phyloP scores from a whole-genome alignment of 2,329 filamentous ascomycete genomes.

The Diplodia seriata region DNA sequence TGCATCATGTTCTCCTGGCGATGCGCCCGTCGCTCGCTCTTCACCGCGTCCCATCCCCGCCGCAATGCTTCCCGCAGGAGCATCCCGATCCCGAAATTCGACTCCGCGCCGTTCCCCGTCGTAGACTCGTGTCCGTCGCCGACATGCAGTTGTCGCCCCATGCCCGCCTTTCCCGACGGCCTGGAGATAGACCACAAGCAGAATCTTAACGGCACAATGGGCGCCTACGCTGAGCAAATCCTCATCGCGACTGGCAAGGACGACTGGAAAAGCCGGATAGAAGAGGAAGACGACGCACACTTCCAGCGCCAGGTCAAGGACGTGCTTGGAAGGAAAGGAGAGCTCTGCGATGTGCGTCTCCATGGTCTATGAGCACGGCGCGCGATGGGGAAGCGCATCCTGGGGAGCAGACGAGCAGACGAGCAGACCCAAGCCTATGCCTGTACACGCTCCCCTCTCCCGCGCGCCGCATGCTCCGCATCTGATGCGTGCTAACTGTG shows the following conservation, averaged over 20 bases:
- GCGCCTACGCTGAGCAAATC: constrained; percentile 80
- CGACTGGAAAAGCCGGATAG: constrained; percentile 84
- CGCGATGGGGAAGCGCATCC: not conserved
- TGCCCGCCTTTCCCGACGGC: constrained; percentile 56
- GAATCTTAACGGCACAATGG: constrained; percentile 76
- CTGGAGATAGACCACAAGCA: constrained; percentile 77
- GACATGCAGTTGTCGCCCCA: constrained; percentile 76
- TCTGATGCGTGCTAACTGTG: not conserved
- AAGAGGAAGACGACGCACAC: constrained; percentile 65
- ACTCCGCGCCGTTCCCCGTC: constrained; percentile 50
- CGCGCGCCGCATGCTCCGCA: constrained; percentile 19
- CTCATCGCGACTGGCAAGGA: constrained; percentile 79
- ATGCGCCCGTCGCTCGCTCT: constrained; percentile 25
- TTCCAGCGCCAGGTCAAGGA: constrained; percentile 75
- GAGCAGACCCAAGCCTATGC: constrained; percentile 5
- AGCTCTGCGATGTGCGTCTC: constrained; percentile 55
- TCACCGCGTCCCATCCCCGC: constrained; percentile 25
- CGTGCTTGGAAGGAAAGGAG: constrained; percentile 51
- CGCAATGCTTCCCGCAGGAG: constrained; percentile 10
- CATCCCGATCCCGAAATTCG: constrained; percentile 36
- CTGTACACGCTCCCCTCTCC: constrained; percentile 28
- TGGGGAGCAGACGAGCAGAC: not conserved
- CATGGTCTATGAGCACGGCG: constrained; percentile 20
- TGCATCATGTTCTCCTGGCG: constrained; percentile 25
- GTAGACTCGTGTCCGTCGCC: constrained; percentile 72